Conservation (phyloP, 1,139 yeast genomes). For the Debaryomyces nepalensis region DNA sequence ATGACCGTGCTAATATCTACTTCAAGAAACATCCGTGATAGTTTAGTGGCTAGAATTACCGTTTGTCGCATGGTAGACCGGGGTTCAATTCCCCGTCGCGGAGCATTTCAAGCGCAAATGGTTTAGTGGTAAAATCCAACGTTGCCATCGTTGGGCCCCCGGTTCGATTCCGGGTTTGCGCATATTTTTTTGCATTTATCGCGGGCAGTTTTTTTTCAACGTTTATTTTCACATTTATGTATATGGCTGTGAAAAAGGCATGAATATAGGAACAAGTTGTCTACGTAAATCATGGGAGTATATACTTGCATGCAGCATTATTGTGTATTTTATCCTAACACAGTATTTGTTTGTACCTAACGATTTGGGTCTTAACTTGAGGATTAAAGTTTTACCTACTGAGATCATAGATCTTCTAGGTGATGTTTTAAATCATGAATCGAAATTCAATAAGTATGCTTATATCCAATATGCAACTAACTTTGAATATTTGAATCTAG, state of each 20-base stretch:
- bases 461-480: constrained; percentile 46
- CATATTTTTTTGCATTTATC: constrained; percentile 13
- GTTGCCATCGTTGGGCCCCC: constrained; percentile 21
- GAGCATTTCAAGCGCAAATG: constrained; percentile 37
- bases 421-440: constrained; percentile 11
- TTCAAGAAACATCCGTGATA: constrained; percentile 38
- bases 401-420: constrained; percentile 25
- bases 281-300: constrained; percentile 29
- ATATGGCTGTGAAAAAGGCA: no score
- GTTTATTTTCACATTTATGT: no score
- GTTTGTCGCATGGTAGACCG: constrained; percentile 68
- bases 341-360: constrained; percentile 20
- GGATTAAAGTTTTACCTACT: constrained; percentile 29
- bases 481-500: constrained; percentile 37
- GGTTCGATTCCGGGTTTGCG: constrained; percentile 21
- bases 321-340: constrained; percentile 27
- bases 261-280: no score
- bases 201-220: no score
- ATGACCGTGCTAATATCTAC: background rate
- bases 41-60: constrained; percentile 56
- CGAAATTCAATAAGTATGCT: constrained; percentile 24
- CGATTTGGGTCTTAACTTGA: constrained; percentile 19
- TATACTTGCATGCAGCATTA: constrained; percentile 28
- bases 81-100: constrained; percentile 76
- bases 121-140: constrained; percentile 20